Evolutionary conservation across 1,284 basidiomycete genomes (phyloP), one percentile per base, ranked within the genome.

Genomic region (Irpex sp.): DNA sequence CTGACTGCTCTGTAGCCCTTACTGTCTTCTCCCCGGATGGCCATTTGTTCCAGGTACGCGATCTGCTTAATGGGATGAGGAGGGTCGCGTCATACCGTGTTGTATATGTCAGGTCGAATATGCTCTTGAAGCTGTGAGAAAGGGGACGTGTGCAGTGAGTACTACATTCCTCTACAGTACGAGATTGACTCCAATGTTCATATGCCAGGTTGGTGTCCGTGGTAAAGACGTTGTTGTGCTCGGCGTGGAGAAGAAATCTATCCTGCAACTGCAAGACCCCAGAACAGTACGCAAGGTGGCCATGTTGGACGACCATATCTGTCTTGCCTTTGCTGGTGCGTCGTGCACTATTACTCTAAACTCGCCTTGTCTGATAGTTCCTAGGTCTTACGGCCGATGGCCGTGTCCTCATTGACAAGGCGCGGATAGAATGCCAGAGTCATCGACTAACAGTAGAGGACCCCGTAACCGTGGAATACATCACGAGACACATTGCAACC

Each of bases 201-300:
- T 5, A 28, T 28, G 28, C 51, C 62, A 96, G 94, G 94, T 99
- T 63, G 97, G 97, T 58, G 94, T 99, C 36, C 87, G 94, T 64
- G 97, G 97, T 65, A 90, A 93, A 73, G 90, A 96, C 69, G 92
- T 96, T 39, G 97, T 98, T 4, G 94, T 99, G 4, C 83, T 99
- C 28, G 97, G 96, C 59, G 97, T 99, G 19, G 97, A 99, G 82
- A 99, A 99, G 88, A 99, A 98, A 78, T 95, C 93, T 0, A 88
- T 98, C 16, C 82, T 98, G 28, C 97, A 99, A 76, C 84, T 99
- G 7, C 97, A 99, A 81, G 97, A 99, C 78, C 93, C 97, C 9
- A 84, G 97, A 60, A 99, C 97, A 1, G 95, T 99, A 16, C 84
- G 96, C 62, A 99, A 99, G 76, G 96, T 98, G 12, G 97, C 94